A percentile compares a stretch with the other conserved stretches of the same genome.
Conservation (phyloP, 164 flowering plant genomes). For the Berberis vulgaris region DNA sequence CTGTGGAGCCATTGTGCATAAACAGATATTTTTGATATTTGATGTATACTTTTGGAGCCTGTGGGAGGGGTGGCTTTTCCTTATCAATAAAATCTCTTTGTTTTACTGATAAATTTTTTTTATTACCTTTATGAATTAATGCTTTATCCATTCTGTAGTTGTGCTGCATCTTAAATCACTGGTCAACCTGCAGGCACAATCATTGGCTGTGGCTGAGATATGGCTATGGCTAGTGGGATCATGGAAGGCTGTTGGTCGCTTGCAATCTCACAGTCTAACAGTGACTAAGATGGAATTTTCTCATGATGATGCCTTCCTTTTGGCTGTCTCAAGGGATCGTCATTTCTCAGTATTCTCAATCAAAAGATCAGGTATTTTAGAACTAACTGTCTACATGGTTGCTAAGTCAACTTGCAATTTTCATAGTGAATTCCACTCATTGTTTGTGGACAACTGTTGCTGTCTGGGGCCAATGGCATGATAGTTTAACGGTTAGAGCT, state of each 20-base stretch:
- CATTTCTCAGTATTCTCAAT: slow-evolving; percentile 78
- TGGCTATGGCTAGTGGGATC: slow-evolving; percentile 96
- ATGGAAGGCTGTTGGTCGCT: slow-evolving; percentile 88
- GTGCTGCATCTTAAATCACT: background rate
- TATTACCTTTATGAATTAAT: background rate
- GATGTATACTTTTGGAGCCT: no score
- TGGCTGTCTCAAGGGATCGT: slow-evolving; percentile 94
- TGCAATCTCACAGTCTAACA: slow-evolving; percentile 84
- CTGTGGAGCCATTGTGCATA: no score
- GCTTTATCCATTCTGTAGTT: background rate
- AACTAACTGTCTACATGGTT: background rate
- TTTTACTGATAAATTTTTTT: background rate
- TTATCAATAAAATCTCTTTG: background rate
- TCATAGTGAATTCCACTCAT: background rate
- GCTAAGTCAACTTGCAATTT: background rate
- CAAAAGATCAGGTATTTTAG: slow-evolving; percentile 42
- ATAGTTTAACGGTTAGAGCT: no score
- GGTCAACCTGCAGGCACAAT: slow-evolving; percentile 65
- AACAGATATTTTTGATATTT: no score
- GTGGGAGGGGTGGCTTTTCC: no score
- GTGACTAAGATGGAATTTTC: slow-evolving; percentile 91
- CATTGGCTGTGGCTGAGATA: slow-evolving; percentile 73
- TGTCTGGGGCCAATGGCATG: background rate
- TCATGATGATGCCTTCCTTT: slow-evolving; percentile 60
- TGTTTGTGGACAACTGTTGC: background rate